These are phyloP conservation scores for Pleurotus cornucopiae DNA, from an alignment of 768 basidiomycete genomes.

Conservation along the genomic window DNA sequence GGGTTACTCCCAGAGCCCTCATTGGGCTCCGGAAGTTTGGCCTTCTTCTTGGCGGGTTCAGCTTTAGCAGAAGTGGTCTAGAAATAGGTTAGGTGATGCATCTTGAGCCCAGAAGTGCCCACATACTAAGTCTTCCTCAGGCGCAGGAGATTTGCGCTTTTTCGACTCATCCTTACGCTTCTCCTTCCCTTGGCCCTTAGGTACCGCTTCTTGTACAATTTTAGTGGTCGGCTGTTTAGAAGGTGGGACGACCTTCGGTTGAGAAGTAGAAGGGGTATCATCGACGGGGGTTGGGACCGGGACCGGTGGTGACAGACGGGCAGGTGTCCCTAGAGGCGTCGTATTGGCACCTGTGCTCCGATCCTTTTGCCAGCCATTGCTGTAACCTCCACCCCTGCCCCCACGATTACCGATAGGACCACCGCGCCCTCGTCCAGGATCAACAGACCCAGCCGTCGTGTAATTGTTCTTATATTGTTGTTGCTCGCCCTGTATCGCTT, in stretches of 20 bases:
- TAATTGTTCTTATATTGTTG: slow-evolving; percentile 20
- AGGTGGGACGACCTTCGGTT: slow-evolving; percentile 10
- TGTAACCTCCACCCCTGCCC: slow-evolving; percentile 26
- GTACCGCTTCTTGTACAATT: slow-evolving; percentile 1
- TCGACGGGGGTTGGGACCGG: slow-evolving; percentile 12
- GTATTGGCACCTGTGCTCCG: slow-evolving; percentile 62
- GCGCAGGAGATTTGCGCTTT: slow-evolving; percentile 25
- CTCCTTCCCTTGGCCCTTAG: slow-evolving; percentile 12
- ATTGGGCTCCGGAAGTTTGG: slow-evolving; percentile 18
- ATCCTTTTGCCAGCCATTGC: slow-evolving; percentile 23
- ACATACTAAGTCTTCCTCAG: slow-evolving; percentile 22
- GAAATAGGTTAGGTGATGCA: background rate
- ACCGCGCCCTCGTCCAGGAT: slow-evolving; percentile 12
- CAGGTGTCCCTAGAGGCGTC: slow-evolving; percentile 67
- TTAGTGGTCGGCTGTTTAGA: slow-evolving; percentile 9
- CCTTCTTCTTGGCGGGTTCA: slow-evolving; percentile 23
- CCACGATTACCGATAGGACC: slow-evolving; percentile 23
- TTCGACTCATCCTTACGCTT: slow-evolving; percentile 32
- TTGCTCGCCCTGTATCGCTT: background rate
- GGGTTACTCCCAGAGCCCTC: slow-evolving; percentile 1
- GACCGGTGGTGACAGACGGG: slow-evolving; percentile 28
- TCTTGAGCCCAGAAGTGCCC: background rate
- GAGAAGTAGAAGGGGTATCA: slow-evolving; percentile 1
- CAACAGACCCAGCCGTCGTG: slow-evolving; percentile 11
- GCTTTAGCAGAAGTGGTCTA: background rate